phyloP scores from a whole-genome alignment of 2,329 filamentous ascomycete species.

The Alternaria triticimaculans region DNA sequence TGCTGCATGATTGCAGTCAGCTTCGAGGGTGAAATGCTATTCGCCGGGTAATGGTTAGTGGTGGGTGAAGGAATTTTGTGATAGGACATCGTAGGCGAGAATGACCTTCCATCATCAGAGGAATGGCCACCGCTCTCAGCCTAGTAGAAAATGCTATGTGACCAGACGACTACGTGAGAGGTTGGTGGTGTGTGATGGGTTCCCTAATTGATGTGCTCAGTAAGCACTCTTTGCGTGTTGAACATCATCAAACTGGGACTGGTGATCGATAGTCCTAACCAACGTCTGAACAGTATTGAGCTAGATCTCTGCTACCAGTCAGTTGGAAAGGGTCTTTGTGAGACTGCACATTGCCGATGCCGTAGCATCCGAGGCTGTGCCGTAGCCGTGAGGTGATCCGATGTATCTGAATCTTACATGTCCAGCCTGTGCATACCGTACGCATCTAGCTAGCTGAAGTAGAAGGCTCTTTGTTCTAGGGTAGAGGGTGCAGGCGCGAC shows the following conservation, averaged over 20 bases:
- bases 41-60: neutral
- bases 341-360: neutral
- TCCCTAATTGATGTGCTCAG: neutral
- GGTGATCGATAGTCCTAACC: neutral
- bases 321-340: neutral
- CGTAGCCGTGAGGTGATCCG: neutral
- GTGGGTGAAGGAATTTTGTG: constrained; percentile 7
- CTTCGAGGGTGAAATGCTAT: neutral
- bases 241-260: neutral
- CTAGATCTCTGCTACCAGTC: neutral
- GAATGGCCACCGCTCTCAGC: neutral
- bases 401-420: neutral
- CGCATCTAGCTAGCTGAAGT: neutral
- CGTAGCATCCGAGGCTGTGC: neutral
- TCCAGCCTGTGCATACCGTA: neutral
- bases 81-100: constrained; percentile 15
- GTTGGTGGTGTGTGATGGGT: neutral
- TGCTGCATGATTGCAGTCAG: neutral
- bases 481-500: neutral
- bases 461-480: neutral
- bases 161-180: constrained; percentile 5
- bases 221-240: neutral
- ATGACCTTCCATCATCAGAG: neutral
- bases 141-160: constrained; percentile 9
- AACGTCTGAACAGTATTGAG: neutral